Evolutionary conservation across 768 basidiomycete species (phyloP).

Genomic region (Pleurotus sapidus): DNA sequence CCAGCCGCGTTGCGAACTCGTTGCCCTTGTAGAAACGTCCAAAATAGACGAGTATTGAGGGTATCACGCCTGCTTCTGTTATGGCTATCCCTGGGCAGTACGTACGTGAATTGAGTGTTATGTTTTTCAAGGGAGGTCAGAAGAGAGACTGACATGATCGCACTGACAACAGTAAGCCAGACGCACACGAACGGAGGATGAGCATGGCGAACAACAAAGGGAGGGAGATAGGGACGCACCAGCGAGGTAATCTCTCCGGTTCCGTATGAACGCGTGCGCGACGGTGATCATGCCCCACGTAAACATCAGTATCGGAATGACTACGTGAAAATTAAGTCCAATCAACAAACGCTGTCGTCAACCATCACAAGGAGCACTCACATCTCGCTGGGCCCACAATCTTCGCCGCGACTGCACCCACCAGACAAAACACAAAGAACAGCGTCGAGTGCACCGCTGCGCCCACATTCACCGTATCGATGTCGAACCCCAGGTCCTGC

Average conservation of each 20-base stretch:
- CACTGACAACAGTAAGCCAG: neutral
- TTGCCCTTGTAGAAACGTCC: constrained; percentile 7
- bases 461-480: constrained; percentile 5
- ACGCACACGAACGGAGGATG: neutral
- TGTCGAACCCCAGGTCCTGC: constrained; percentile 1
- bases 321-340: neutral
- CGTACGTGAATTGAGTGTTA: no score
- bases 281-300: constrained; percentile 1
- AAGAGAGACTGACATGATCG: neutral
- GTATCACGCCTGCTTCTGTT: constrained; percentile 5
- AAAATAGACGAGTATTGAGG: constrained; percentile 1
- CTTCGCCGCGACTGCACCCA: constrained; percentile 1
- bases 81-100: constrained; percentile 4
- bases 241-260: constrained; percentile 1
- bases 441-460: constrained; percentile 3
- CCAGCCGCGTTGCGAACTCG: constrained; percentile 4
- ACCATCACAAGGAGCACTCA: neutral
- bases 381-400: neutral
- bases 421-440: constrained; percentile 7
- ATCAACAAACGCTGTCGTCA: neutral
- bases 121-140: neutral
- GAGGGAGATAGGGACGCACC: neutral
- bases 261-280: constrained; percentile 1
- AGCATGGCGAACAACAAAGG: no score
- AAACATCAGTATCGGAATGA: constrained; percentile 5